A percentile compares a stretch with the other conserved stretches of the same genome.
These are phyloP conservation scores for Oehlia diaphana DNA, from an alignment of 192 early-diverging fungal species.

Conservation along the genomic window DNA sequence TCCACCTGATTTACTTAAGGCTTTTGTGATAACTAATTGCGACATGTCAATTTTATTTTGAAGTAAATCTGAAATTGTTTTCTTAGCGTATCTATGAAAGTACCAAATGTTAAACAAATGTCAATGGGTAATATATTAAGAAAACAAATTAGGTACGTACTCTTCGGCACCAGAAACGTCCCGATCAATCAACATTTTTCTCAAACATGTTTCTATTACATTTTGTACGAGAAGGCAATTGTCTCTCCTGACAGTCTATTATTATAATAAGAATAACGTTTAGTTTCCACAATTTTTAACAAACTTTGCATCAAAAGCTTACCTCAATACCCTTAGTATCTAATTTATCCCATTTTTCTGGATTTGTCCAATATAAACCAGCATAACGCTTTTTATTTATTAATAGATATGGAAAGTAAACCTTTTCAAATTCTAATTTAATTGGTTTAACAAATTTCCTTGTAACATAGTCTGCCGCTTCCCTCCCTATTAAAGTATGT, in stretches of 20 bases:
- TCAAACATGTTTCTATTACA: conserved; percentile 90
- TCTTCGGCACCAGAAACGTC: conserved; percentile 83
- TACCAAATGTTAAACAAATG: neutral
- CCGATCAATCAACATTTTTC: conserved; percentile 88
- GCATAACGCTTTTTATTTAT: conserved; percentile 99
- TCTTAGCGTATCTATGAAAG: conserved; percentile 75
- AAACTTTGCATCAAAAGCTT: conserved; percentile 2
- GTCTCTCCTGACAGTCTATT: conserved; percentile 91
- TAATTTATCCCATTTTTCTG: conserved; percentile 92
- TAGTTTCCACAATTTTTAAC: neutral
- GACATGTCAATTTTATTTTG: conserved; percentile 98
- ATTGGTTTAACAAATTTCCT: conserved; percentile 86
- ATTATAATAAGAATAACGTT: neutral
- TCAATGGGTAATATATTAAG: neutral
- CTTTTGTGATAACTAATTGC: conserved; percentile 95
- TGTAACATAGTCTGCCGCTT: conserved; percentile 88
- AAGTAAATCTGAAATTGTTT: conserved; percentile 85
- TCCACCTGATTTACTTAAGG: conserved; percentile 81
- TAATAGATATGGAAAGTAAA: conserved; percentile 96
- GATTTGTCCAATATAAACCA: conserved; percentile 95
- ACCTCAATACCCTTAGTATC: conserved; percentile 98
- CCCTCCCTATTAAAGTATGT: conserved; percentile 45
- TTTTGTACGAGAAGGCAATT: conserved; percentile 89
- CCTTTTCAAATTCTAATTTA: conserved; percentile 99
- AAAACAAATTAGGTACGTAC: conserved; percentile 36